Conservation (phyloP, 1,284 basidiomycete species). For the Mrakiaceae sp. region DNA sequence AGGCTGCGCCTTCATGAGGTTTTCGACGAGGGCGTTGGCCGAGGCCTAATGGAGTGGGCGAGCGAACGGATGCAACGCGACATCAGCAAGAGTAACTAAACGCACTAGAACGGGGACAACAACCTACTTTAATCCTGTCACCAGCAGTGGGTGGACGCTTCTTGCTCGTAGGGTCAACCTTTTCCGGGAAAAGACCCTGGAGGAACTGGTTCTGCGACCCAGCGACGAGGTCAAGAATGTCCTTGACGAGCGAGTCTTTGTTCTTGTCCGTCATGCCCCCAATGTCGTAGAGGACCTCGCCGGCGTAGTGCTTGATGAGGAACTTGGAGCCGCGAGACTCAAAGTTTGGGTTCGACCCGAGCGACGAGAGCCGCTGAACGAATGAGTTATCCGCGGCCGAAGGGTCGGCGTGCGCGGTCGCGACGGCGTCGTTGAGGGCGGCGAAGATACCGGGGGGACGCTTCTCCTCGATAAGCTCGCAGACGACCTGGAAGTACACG, state of each 20-base stretch:
- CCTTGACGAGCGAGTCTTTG: slow-evolving; percentile 93
- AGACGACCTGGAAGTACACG: slow-evolving; percentile 55
- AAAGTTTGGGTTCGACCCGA: slow-evolving; percentile 77
- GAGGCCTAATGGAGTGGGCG: slow-evolving; percentile 46
- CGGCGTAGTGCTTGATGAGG: slow-evolving; percentile 87
- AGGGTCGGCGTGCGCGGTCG: slow-evolving; percentile 96
- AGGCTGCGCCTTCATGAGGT: slow-evolving; percentile 89
- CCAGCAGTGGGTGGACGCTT: slow-evolving; percentile 96
- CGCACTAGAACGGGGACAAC: neutral
- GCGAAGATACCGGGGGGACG: slow-evolving; percentile 96
- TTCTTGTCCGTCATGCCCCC: slow-evolving; percentile 99
- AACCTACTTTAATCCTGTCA: slow-evolving; percentile 82
- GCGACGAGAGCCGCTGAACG: slow-evolving; percentile 73
- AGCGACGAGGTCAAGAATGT: slow-evolving; percentile 80
- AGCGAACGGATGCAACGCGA: neutral
- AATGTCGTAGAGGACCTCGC: slow-evolving; percentile 97
- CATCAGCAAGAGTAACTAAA: neutral
- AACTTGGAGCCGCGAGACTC: slow-evolving; percentile 85
- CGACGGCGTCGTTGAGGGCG: slow-evolving; percentile 94
- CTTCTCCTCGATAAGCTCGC: slow-evolving; percentile 93
- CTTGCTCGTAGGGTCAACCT: slow-evolving; percentile 92
- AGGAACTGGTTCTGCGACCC: slow-evolving; percentile 72
- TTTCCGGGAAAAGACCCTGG: slow-evolving; percentile 82
- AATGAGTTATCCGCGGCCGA: slow-evolving; percentile 95
- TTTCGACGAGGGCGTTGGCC: slow-evolving; percentile 88